A percentile compares a stretch with the other conserved stretches of the same genome.
Conservation (phyloP, 345 rosid species). For the Citrus inodora region DNA sequence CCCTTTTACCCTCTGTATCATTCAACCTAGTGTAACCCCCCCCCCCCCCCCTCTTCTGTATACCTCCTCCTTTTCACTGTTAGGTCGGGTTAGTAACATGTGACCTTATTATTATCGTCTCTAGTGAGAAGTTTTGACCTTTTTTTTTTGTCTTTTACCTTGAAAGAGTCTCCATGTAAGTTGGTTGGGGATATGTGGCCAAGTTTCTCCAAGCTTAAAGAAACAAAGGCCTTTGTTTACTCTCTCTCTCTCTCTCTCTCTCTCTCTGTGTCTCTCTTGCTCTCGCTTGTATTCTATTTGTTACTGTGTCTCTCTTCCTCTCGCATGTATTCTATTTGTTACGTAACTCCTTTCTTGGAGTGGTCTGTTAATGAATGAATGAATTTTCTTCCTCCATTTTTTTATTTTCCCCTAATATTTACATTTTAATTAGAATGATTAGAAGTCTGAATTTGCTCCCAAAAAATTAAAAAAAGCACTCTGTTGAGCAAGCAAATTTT, state of each 20-base stretch:
- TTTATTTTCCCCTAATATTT: too few relatives aligned
- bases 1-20: constrained; percentile 37
- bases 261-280: neutral
- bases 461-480: too few relatives aligned
- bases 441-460: too few relatives aligned
- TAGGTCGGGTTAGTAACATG: constrained; percentile 37
- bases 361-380: constrained; percentile 33
- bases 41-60: constrained; percentile 16
- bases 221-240: constrained; percentile 32
- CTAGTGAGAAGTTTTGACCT: constrained; percentile 56
- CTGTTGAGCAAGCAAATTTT: neutral
- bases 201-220: constrained; percentile 44
- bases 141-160: constrained; percentile 14
- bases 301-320: constrained; percentile 14
- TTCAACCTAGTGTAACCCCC: constrained; percentile 38
- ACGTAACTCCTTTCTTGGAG: constrained; percentile 37
- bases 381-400: neutral
- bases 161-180: constrained; percentile 38
- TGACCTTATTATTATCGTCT: constrained; percentile 14
- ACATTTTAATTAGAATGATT: too few relatives aligned
- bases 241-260: neutral
- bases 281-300: constrained; percentile 33
- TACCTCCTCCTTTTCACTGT: constrained; percentile 21
- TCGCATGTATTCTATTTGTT: constrained; percentile 35
- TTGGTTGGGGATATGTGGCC: constrained; percentile 30